Percentiles rank a stretch among this genome's conserved stretches.
phyloP scores from a whole-genome alignment of 208 protist species.

The Angomonas desouzai region DNA sequence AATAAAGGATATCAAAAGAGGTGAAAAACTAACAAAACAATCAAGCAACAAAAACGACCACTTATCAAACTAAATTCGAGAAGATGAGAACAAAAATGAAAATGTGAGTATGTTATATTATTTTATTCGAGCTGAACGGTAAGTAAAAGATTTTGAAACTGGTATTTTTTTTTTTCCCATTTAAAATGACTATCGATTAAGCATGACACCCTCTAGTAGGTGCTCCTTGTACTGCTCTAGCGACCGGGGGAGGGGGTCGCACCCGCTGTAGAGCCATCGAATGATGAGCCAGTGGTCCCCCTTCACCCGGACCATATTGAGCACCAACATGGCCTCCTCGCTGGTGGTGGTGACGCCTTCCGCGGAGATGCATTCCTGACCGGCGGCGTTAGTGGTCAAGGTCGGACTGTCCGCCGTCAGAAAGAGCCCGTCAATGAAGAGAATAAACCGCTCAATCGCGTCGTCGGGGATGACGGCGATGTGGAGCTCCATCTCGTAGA shows the following conservation, averaged over 20 bases:
- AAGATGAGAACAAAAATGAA: neutral
- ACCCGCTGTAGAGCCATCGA: constrained; percentile 34
- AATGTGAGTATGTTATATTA: neutral
- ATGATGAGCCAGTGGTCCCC: constrained; percentile 36
- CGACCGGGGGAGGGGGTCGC: constrained; percentile 23
- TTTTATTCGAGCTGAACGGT: neutral
- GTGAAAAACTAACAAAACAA: no score
- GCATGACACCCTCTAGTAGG: constrained; percentile 20
- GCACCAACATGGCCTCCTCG: constrained; percentile 26
- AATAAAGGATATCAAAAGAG: constrained; percentile 8
- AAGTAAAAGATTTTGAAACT: no score
- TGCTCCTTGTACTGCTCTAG: constrained; percentile 40
- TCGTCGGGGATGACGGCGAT: constrained; percentile 12
- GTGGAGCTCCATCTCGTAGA: constrained; percentile 60
- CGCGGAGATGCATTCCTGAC: constrained; percentile 23
- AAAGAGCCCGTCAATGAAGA: constrained; percentile 28
- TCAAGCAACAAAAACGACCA: no score
- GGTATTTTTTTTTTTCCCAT: neutral
- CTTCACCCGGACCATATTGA: constrained; percentile 29
- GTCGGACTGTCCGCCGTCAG: constrained; percentile 17
- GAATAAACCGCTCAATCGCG: constrained; percentile 20
- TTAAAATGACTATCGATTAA: constrained; percentile 4
- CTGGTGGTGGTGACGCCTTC: constrained; percentile 25
- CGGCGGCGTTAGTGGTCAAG: constrained; percentile 16
- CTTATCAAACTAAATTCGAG: no score